These are phyloP conservation scores for Diplodia corticola DNA, from an alignment of 2,329 filamentous ascomycete genomes.

Conservation along the genomic window DNA sequence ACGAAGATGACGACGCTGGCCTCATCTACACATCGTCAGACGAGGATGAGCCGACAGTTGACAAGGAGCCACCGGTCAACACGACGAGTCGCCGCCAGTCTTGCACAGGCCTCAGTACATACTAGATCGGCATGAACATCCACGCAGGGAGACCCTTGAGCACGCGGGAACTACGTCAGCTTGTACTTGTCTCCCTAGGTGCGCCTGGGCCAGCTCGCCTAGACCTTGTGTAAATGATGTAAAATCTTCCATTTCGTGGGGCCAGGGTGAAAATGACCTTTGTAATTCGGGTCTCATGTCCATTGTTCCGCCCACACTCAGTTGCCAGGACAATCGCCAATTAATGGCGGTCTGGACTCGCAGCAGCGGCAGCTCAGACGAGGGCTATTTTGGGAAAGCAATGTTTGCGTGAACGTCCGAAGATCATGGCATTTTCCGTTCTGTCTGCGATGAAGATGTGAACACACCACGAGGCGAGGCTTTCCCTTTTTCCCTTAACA, in stretches of 20 bases:
- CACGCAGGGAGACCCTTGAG: too few species aligned
- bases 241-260: not conserved
- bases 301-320: not conserved
- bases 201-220: not conserved
- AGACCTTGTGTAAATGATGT: not conserved
- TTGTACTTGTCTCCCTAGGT: too few species aligned
- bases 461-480: slow-evolving; percentile 3
- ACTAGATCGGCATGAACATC: too few species aligned
- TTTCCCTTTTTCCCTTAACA: not conserved
- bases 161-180: too few species aligned
- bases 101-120: too few species aligned
- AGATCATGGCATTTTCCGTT: slow-evolving; percentile 23
- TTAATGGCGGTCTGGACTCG: not conserved
- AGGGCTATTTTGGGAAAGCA: not conserved
- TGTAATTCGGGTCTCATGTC: not conserved
- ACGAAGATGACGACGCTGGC: too few species aligned
- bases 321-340: not conserved
- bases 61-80: too few species aligned
- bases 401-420: slow-evolving; percentile 2
- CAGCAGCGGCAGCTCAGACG: not conserved
- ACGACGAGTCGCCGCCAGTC: too few species aligned
- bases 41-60: too few species aligned
- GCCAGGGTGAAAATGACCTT: not conserved
- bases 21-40: too few species aligned
- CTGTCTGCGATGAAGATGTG: slow-evolving; percentile 19